Conservation (phyloP, 2,329 filamentous ascomycete genomes). For the Colletotrichum spinosum region DNA sequence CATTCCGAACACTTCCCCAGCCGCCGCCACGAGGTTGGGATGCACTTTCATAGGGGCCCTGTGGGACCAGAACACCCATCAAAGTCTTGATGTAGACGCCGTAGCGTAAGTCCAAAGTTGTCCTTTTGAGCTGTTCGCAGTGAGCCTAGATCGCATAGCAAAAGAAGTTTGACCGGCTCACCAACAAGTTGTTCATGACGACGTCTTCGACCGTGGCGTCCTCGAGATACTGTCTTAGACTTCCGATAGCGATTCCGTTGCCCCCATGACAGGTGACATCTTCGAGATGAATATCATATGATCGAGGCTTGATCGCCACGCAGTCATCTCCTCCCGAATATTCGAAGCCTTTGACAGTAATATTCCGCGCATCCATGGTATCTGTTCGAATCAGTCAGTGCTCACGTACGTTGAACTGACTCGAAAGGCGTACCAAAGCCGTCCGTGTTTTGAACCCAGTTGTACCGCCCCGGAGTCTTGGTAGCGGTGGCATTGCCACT, state of each 20-base stretch:
- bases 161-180: background rate
- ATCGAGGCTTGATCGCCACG: slow-evolving; percentile 13
- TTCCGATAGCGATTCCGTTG: slow-evolving; percentile 4
- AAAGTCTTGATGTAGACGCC: slow-evolving; percentile 10
- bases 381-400: background rate
- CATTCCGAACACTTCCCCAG: slow-evolving; percentile 2
- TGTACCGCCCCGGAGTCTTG: background rate
- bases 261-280: slow-evolving; percentile 5
- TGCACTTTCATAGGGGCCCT: slow-evolving; percentile 9
- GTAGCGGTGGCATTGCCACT: slow-evolving; percentile 3
- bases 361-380: slow-evolving; percentile 11
- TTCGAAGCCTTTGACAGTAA: slow-evolving; percentile 12
- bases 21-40: slow-evolving; percentile 8
- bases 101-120: background rate
- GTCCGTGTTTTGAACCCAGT: slow-evolving; percentile 14
- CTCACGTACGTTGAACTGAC: background rate
- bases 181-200: background rate
- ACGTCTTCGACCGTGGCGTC: slow-evolving; percentile 13
- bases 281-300: background rate
- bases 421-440: background rate
- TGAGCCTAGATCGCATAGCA: background rate
- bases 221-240: slow-evolving; percentile 10
- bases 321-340: slow-evolving; percentile 16
- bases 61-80: slow-evolving; percentile 7
- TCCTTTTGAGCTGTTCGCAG: background rate